These are phyloP conservation scores for Venustampulla echinocandica DNA, from an alignment of 495 filamentous ascomycete species.

Conservation along the genomic window DNA sequence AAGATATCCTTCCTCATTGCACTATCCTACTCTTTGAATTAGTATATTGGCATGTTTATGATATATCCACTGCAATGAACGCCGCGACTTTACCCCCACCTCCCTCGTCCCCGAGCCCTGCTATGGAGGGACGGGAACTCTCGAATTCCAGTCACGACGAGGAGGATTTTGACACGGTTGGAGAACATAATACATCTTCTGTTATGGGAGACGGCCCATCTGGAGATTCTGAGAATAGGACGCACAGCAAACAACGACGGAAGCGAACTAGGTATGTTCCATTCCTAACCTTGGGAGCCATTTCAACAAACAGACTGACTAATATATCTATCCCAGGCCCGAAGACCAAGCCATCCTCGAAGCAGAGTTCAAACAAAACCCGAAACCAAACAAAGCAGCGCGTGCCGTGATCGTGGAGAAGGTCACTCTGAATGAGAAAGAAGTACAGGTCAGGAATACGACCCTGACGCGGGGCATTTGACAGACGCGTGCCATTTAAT, in stretches of 20 bases:
- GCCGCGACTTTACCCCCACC: conserved; percentile 24
- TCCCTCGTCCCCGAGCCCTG: conserved; percentile 13
- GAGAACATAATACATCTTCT: conserved; percentile 1
- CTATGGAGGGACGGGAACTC: not conserved
- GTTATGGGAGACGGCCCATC: conserved; percentile 9
- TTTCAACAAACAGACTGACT: conserved; percentile 3
- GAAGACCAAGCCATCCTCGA: conserved; percentile 90
- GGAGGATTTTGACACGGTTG: conserved; percentile 8
- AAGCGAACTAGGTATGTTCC: conserved; percentile 45
- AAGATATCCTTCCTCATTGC: conserved; percentile 5
- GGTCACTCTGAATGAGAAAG: conserved; percentile 90
- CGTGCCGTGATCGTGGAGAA: conserved; percentile 73
- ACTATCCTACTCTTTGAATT: conserved; percentile 1
- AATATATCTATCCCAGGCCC: conserved; percentile 41
- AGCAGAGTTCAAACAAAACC: conserved; percentile 72
- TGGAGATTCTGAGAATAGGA: conserved; percentile 9
- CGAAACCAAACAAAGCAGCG: conserved; percentile 87
- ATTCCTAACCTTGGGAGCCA: not conserved
- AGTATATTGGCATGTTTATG: too few relatives aligned
- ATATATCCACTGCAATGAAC: conserved; percentile 23
- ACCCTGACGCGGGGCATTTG: not conserved
- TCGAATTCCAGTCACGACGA: conserved; percentile 12
- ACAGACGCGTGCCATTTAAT: conserved; percentile 5
- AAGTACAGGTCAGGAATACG: conserved; percentile 74
- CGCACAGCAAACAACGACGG: conserved; percentile 32